phyloP scores from a whole-genome alignment of 2,329 filamentous ascomycete genomes.

The Sclerotinia nivalis region DNA sequence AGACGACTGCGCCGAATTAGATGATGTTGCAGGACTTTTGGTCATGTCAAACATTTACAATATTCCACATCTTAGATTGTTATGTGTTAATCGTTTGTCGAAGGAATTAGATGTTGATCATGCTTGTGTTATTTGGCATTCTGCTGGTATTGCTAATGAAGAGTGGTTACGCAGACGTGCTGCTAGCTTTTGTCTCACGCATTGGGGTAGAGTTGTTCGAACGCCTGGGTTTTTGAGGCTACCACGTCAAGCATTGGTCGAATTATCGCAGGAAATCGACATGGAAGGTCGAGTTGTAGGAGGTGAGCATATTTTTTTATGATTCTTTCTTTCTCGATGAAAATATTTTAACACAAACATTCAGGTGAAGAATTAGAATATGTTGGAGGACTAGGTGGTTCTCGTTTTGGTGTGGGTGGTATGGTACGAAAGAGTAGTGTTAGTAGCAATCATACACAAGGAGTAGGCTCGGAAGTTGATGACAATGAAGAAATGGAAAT shows the following conservation, averaged over 20 bases:
- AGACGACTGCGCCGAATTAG: slow-evolving; percentile 62
- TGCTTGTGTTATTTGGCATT: slow-evolving; percentile 95
- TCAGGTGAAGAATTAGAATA: slow-evolving; percentile 43
- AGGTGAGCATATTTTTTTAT: slow-evolving; percentile 64
- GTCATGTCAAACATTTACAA: slow-evolving; percentile 99
- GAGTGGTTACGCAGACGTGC: slow-evolving; percentile 91
- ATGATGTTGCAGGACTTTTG: slow-evolving; percentile 87
- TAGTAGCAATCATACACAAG: slow-evolving; percentile 59
- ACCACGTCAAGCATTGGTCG: slow-evolving; percentile 76
- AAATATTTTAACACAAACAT: slow-evolving; percentile 27
- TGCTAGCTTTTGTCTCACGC: slow-evolving; percentile 82
- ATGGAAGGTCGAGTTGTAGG: slow-evolving; percentile 88
- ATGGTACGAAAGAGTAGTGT: slow-evolving; percentile 58
- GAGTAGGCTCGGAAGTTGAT: slow-evolving; percentile 53
- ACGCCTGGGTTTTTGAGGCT: slow-evolving; percentile 83
- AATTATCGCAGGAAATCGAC: slow-evolving; percentile 91
- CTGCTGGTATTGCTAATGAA: slow-evolving; percentile 84
- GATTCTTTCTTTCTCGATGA: slow-evolving; percentile 25
- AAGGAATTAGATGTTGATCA: slow-evolving; percentile 93
- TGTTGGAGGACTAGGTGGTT: slow-evolving; percentile 52
- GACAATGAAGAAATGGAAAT: slow-evolving; percentile 66
- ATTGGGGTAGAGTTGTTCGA: slow-evolving; percentile 93
- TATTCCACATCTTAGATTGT: slow-evolving; percentile 85
- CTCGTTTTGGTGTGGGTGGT: slow-evolving; percentile 51
- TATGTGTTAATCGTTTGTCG: slow-evolving; percentile 87